phyloP scores from a whole-genome alignment of 768 basidiomycete species.

The Dendrothele bispora region DNA sequence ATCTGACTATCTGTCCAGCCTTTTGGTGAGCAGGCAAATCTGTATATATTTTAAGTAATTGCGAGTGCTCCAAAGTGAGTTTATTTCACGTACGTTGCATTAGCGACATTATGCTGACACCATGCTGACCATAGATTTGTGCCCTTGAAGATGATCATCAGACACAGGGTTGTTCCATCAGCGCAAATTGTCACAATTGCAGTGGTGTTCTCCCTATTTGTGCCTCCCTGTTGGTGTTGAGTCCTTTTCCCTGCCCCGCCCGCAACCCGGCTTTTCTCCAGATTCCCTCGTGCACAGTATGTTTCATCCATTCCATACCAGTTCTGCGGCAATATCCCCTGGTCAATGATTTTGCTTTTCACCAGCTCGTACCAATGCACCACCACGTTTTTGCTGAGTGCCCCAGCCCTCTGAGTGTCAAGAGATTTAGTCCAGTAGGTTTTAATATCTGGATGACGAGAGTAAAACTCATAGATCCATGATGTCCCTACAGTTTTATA shows the following conservation, averaged over 20 bases:
- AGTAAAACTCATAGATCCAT: constrained; percentile 29
- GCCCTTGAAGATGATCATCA: constrained; percentile 40
- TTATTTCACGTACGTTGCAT: constrained; percentile 30
- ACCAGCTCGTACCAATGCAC: constrained; percentile 32
- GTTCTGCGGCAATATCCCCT: constrained; percentile 18
- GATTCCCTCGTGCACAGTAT: constrained; percentile 25
- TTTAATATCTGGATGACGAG: constrained; percentile 26
- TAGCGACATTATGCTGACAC: constrained; percentile 33
- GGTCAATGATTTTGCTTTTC: constrained; percentile 20
- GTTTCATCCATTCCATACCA: constrained; percentile 41
- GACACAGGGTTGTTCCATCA: constrained; percentile 31
- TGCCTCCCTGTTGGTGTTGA: constrained; percentile 32
- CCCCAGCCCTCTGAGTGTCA: constrained; percentile 25
- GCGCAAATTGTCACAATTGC: constrained; percentile 39
- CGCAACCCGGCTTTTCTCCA: constrained; percentile 27
- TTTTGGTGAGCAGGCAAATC: constrained; percentile 24
- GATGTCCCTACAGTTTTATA: constrained; percentile 21
- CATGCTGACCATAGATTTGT: constrained; percentile 28
- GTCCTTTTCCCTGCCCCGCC: constrained; percentile 22
- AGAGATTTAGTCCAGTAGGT: constrained; percentile 33
- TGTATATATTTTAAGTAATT: constrained; percentile 11
- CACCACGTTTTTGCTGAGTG: constrained; percentile 27
- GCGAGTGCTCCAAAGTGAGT: neutral
- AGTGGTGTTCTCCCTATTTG: constrained; percentile 34
- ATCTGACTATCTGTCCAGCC: constrained; percentile 31